These are phyloP conservation scores for Haematococcus lacustris DNA, from an alignment of 139 green algal species.

Conservation along the genomic window DNA sequence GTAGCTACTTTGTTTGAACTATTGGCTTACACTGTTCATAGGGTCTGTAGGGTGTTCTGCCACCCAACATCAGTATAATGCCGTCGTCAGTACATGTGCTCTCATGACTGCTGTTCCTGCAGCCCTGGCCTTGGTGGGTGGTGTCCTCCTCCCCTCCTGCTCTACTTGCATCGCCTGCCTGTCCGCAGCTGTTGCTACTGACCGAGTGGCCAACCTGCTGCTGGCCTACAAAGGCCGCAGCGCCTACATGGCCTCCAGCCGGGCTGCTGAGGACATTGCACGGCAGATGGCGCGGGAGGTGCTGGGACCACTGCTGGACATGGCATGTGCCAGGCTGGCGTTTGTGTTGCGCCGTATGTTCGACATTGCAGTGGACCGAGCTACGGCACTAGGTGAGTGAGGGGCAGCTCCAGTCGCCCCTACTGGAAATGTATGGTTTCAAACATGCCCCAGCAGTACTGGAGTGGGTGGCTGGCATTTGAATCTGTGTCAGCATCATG, in stretches of 20 bases:
- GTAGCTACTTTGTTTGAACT: too few relatives aligned
- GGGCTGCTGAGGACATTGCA: conserved; percentile 73
- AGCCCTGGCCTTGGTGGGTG: too few relatives aligned
- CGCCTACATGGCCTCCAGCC: conserved; percentile 28
- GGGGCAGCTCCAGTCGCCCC: conserved; percentile 3
- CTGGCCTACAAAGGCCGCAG: conserved; percentile 65
- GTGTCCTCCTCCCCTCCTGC: too few relatives aligned
- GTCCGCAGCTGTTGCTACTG: conserved; percentile 46
- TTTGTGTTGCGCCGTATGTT: conserved; percentile 60
- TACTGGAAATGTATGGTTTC: too few relatives aligned
- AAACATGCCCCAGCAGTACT: too few relatives aligned
- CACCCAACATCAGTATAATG: too few relatives aligned
- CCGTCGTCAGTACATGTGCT: too few relatives aligned
- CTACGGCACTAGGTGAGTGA: conserved; percentile 15
- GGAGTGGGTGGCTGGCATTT: background rate
- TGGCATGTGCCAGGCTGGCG: conserved; percentile 63
- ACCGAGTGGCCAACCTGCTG: conserved; percentile 82
- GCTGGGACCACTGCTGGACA: conserved; percentile 67
- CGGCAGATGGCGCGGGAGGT: conserved; percentile 8
- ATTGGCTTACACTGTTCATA: too few relatives aligned
- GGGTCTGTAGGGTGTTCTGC: too few relatives aligned
- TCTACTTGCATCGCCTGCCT: background rate
- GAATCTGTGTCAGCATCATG: too few relatives aligned
- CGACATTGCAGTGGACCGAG: conserved; percentile 61
- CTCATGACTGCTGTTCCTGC: too few relatives aligned